Base-by-base conservation (phyloP, 2,329 filamentous ascomycete genomes). In the Tolypocladium ovalisporum region DNA sequence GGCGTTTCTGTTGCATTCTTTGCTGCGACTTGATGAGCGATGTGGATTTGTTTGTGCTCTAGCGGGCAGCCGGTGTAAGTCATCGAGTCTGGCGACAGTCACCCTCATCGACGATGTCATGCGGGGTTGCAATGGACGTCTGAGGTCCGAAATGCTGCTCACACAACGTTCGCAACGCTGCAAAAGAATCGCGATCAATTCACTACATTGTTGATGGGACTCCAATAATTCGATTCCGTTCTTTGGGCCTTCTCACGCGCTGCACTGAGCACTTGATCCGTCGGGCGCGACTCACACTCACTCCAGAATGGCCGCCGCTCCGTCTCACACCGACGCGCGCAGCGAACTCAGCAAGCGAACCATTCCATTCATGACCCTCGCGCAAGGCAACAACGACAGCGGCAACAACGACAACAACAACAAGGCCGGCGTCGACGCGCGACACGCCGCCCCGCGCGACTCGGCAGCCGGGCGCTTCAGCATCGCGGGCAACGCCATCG, bases 401-500 rank as follows among this genome's bases (percentile, higher is more conserved):
- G n/a, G n/a, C n/a, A n/a, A n/a, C n/a, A n/a, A n/a, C n/a, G 62
- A 59, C 56, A 47, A 47, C 29, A 34, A 56, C 32, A 29, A 51
- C 35, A 49, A 56, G 22, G 37, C 19, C 54, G 6, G 55, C 55
- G 27, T 32, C 27, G 7, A 49, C 61, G 17, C 55, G 54, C 17
- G 56, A 55, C 19, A 51, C 17, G 7, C 44, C 44, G 44, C 44
- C 8, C 27, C 44, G 17, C 44, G 44, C 44, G 17, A 51, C 44
- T 51, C 44, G 44, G 62, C 57, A 9, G 54, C 42, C n/a, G 58
- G 63, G 5, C 67, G 71, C 24, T 74, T 73, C 62, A 58, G 65
- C 4, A 59, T 73, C 35, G 37, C 57, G 0, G 70, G 70, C 22
- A 70, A 68, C 40, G 69, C 64, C 57, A 58, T 66, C 47, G 49